A percentile compares a stretch with the other conserved stretches of the same genome.
Conservation (phyloP, 75 land plant species). For the Cryptomeria japonica region DNA sequence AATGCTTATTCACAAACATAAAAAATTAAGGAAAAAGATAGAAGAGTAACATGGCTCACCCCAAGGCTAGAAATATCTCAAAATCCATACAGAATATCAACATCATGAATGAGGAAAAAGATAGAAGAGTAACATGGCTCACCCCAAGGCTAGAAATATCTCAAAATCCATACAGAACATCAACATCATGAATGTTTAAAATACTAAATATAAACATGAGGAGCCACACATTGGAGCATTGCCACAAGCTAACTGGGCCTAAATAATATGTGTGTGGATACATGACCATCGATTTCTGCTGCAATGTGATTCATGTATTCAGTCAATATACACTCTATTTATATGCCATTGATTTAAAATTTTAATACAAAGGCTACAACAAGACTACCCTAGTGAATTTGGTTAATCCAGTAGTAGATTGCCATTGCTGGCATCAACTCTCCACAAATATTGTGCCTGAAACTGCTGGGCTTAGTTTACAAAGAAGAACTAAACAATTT, state of each 20-base stretch:
- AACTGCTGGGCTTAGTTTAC: too few relatives aligned
- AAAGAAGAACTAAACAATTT: neutral
- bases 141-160: neutral
- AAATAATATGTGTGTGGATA: neutral
- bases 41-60: neutral
- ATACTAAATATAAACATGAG: neutral
- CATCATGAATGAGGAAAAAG: neutral
- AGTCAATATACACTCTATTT: neutral
- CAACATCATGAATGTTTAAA: neutral
- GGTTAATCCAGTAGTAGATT: neutral
- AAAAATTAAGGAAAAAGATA: neutral
- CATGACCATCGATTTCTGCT: neutral
- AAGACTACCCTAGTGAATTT: neutral
- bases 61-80: neutral
- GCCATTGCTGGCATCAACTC: neutral
- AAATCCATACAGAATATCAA: neutral
- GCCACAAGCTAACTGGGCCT: neutral
- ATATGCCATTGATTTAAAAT: neutral
- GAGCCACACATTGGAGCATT: neutral
- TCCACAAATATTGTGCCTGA: neutral
- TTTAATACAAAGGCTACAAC: neutral
- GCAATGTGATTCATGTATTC: neutral
- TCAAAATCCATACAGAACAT: neutral
- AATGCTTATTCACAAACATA: neutral
- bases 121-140: too few relatives aligned